Base-by-base conservation (phyloP, 176 grass and related monocot genomes). In the Avena sativa region DNA sequence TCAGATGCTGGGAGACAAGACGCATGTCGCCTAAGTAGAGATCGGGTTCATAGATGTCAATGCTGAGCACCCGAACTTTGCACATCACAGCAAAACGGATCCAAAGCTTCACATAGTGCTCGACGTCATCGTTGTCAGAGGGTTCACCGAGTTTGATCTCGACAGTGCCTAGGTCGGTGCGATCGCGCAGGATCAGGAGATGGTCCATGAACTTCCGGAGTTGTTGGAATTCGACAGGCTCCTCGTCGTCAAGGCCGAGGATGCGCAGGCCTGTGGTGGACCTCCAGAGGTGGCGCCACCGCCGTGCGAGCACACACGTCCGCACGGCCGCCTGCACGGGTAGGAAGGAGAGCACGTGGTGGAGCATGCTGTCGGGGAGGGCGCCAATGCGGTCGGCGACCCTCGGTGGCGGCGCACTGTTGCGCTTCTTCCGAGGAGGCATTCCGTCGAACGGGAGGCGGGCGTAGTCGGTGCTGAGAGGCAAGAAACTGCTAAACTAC, bases 281-380 rank as follows among this genome's bases (percentile, higher is more conserved):
- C n/a, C 13, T 74, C 71, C 71, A 74, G 5, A 74, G 71, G 44
- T 74, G 44, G 71, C 71, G 71, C 71, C 71, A 74, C 1, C 71
- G 44, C 5, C n/a, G 44, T 21, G 72, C 72, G 1, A 75, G 44
- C 71, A 74, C 71, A 4, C 71, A 74, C 0, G 71, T 74, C 44
- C 4, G 71, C 11, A 49, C 44, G n/a, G 71, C 44, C 3, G 46
- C 71, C 44, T 74, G 44, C 11, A n/a, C 44, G 8, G 71, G 71
- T n/a, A 74, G 71, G 44, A 50, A 74, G 20, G 71, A 74, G 12
- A 73, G 71, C 20, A 73, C 0, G 11, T 73, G 71, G 71, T 73
- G 71, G 43, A 73, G 71, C 0, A 73, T 15, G 15, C 20, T 8
- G n/a, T 74, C 71, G n/a, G 71, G 71, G 12, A 74, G 44, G 5